Base-by-base conservation (phyloP, 495 filamentous ascomycete genomes). In the Clohesyomyces aquaticus region DNA sequence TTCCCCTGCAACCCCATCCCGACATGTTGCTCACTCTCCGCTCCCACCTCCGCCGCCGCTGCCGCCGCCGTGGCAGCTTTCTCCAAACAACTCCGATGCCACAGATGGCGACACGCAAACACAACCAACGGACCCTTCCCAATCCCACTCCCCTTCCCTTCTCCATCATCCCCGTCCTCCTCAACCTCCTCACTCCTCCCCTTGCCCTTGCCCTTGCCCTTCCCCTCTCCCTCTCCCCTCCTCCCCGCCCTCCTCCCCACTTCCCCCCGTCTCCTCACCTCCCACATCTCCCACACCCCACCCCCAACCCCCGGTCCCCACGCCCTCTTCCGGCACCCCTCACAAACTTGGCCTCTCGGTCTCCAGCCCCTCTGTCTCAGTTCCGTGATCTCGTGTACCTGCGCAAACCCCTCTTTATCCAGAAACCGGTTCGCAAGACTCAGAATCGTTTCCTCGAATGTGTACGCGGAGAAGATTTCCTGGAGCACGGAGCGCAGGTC, bases 391-490 rank as follows among this genome's bases (percentile, higher is more conserved):
- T 90, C 83, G 38, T 85, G 82, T 42, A 97, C 92, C 65, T 90
- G 88, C 14, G 89, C 84, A 68, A 96, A 98, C 18, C 96, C 81
- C 70, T 96, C 91, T 64, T 92, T 88, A 60, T 96, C 93, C 0
- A 98, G 79, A 62, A 98, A 84, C 18, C 85, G 83, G 74, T 92
- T 93, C 11, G 95, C 90, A 14, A 98, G 85, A 1, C 83, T 80
- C 19, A 98, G 81, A 12, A 98, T 88, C 3, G 88, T 90, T 68
- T 90, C 87, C 73, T 98, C 95, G 72, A 96, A 96, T 0, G 91
- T 86, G 70, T 98, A 98, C 0, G 95, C 93, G 1, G 93, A 87
- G 75, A 98, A 98, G 47, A 98, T 91, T 6, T 90, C 91, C 1
- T 85, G 79, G 2, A 98, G 82, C 1, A 97, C 92, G 43, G 84